Percentiles rank a stretch among this genome's conserved stretches.
These are phyloP conservation scores for Rhodocollybia butyracea DNA, from an alignment of 768 basidiomycete species.

Conservation along the genomic window DNA sequence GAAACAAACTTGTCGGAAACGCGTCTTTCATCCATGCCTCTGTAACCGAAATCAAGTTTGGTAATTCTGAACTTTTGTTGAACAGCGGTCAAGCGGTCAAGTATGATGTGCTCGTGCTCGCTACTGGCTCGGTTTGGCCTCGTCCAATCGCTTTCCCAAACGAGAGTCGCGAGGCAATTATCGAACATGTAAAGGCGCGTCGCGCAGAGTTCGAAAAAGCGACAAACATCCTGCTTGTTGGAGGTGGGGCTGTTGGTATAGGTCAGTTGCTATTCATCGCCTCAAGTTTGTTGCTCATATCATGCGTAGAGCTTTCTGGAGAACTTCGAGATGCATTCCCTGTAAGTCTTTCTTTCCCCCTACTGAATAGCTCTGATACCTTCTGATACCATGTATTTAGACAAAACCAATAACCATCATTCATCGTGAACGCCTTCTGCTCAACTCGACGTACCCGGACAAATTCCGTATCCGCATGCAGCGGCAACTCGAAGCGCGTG, in stretches of 20 bases:
- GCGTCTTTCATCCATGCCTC: conserved; percentile 41
- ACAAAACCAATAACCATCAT: conserved; percentile 40
- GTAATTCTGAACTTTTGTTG: conserved; percentile 38
- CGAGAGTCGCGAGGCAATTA: conserved; percentile 17
- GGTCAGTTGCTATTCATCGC: conserved; percentile 24
- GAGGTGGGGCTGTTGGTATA: conserved; percentile 55
- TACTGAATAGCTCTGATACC: background rate
- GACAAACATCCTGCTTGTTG: conserved; percentile 46
- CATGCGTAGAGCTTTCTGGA: conserved; percentile 21
- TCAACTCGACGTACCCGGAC: conserved; percentile 41
- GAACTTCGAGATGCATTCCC: conserved; percentile 19
- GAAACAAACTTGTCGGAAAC: conserved; percentile 30
- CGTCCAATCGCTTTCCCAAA: conserved; percentile 46
- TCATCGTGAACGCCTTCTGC: conserved; percentile 36
- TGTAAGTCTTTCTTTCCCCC: background rate
- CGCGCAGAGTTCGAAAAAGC: conserved; percentile 33
- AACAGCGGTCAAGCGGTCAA: conserved; percentile 45
- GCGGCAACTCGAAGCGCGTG: conserved; percentile 27
- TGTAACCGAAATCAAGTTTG: conserved; percentile 27
- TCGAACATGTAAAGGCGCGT: conserved; percentile 22
- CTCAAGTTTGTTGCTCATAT: background rate
- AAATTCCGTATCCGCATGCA: conserved; percentile 39
- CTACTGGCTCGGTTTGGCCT: conserved; percentile 54
- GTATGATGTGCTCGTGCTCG: conserved; percentile 57
- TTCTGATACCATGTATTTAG: background rate